Conservation (phyloP, 805 yeast genomes). For the Spathaspora hagerdaliae region DNA sequence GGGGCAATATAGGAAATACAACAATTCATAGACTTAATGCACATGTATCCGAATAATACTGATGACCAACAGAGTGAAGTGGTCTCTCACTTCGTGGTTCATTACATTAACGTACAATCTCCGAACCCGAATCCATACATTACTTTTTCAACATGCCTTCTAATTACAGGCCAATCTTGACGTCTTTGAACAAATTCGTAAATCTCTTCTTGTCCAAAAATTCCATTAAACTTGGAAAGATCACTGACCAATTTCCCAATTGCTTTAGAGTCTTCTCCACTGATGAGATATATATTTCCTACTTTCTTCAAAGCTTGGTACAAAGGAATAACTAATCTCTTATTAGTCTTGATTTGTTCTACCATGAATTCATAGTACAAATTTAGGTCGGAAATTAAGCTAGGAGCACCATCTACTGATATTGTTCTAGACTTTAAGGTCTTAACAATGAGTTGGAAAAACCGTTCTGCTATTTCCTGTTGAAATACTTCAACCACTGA, state of each 20-base stretch:
- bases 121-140: conserved; percentile 86
- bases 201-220: conserved; percentile 90
- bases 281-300: conserved; percentile 77
- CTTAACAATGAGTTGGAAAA: conserved; percentile 72
- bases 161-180: conserved; percentile 78
- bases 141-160: conserved; percentile 82
- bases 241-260: conserved; percentile 82
- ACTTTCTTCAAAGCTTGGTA: conserved; percentile 78
- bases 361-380: conserved; percentile 67
- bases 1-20: too few relatives aligned
- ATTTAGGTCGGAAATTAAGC: conserved; percentile 78
- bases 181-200: conserved; percentile 86
- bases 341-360: conserved; percentile 46
- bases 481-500: conserved; percentile 87
- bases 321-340: conserved; percentile 67
- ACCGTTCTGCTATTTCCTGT: conserved; percentile 87
- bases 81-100: background rate
- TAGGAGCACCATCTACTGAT: conserved; percentile 78
- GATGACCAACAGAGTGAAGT: too few relatives aligned
- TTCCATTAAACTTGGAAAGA: conserved; percentile 79
- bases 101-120: conserved; percentile 55
- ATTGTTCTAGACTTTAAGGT: conserved; percentile 67
- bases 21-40: too few relatives aligned
- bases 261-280: conserved; percentile 71
- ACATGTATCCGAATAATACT: too few relatives aligned